Base-by-base conservation (phyloP, 2,329 filamentous ascomycete species). In the Venturia pyrina region DNA sequence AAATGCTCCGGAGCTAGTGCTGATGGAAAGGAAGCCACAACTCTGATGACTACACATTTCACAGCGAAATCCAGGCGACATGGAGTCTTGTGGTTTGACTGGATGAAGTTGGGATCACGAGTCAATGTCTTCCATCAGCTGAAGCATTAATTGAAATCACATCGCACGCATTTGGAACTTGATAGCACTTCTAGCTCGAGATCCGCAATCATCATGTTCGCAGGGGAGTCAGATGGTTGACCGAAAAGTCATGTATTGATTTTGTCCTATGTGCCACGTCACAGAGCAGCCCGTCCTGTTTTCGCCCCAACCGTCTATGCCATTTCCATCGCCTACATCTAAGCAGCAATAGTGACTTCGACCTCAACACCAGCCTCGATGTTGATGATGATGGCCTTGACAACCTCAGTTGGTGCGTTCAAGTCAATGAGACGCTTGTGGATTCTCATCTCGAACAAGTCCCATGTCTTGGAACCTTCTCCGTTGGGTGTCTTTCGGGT, bases 381-480 rank as follows among this genome's bases (percentile, higher is more conserved):
- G 85, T 95, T 96, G 85, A 95, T 89, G 79, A 95, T 95, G 85
- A 95, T 93, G 82, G 91, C 89, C 89, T 96, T 96, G 83, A 96
- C 90, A 72, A 93, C 89, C 87, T 99, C 95, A 76, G 95, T 99
- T 70, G 95, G 95, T 75, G 95, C 95, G 83, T 96, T 93, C 72
- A 99, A 85, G 82, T 96, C 93, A 78, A 97, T 97, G 78, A 97
- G 86, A 75, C 93, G 90, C 89, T 97, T 97, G 88, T 97, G 92
- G 80, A 97, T 96, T 84, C 93, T 89, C 92, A 99, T 96, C 89
- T 99, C 93, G 82, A 85, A 99, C 81, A 86, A 88, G 81, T 98
- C 95, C 95, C 95, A 99, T 78, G 95, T 99, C 91, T 99, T 99
- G 82, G 90, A 96, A 84, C 95, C 95, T 88, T 99, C 95, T 90